Evolutionary conservation across 352 stramenopile genomes (phyloP), one percentile per base, ranked within the genome.

Genomic region (Pythium angustatum): DNA sequence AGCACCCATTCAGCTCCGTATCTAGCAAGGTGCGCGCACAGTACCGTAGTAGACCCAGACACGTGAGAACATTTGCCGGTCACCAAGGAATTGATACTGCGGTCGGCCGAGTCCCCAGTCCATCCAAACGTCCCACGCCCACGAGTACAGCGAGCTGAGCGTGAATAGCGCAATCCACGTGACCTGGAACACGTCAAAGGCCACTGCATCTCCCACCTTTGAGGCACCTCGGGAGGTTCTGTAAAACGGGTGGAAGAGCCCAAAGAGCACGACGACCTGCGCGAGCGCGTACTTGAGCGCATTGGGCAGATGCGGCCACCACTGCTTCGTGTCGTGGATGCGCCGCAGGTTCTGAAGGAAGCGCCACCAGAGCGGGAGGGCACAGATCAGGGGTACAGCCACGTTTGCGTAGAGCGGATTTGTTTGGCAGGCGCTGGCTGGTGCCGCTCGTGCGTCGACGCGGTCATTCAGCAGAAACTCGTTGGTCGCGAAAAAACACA

Each of bases 291-390:
- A 99, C 75, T 99, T 99, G 69, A 93, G 88, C 24, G 91, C 93
- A 71, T 99, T 99, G 2, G 94, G 88, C 17, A 99, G 77, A 66
- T 98, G 95, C 3, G 97, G 96, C 75, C 95, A 98, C 76, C 96
- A 96, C 56, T 94, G 91, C 58, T 95, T 84, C 27, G 94, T 98
- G 78, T 99, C 96, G 47, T 97, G 84, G 59, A 98, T 97, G 58
- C 95, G 84, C 33, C 96, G 87, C n/a, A 99, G 72, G 71, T 93
- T 99, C 83, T 99, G 96, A 49, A 98, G 91, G 72, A 99, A 98
- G 30, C 96, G 90, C 74, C 98, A 96, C 89, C 96, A 98, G 14
- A 99, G 74, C 11, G 97, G 97, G 30, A 98, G 75, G 9, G 97
- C 79, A 66, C 95, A 98, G 33, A 99, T 84, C 27, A 98, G 72